phyloP scores from a whole-genome alignment of 768 basidiomycete genomes.

The Lentinus tigrinus region DNA sequence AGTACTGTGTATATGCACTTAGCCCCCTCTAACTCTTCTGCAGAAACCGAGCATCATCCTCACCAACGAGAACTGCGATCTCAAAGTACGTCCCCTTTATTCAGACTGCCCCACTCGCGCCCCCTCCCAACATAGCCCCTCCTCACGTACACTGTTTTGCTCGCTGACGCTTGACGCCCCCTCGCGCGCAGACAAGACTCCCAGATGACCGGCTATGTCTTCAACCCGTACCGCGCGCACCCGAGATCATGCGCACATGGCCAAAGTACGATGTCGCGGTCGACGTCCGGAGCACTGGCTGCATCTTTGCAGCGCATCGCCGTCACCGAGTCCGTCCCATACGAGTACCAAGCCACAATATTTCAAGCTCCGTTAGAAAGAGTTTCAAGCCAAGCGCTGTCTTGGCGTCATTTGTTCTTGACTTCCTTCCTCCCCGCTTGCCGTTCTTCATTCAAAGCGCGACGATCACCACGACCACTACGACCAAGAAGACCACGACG shows the following conservation, averaged over 20 bases:
- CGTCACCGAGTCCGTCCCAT: slow-evolving; percentile 83
- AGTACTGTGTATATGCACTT: slow-evolving; percentile 28
- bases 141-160: slow-evolving; percentile 47
- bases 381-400: too few relatives aligned
- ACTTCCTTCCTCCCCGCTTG: too few relatives aligned
- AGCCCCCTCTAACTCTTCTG: neutral
- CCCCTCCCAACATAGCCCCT: too few relatives aligned
- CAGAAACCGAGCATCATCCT: slow-evolving; percentile 99
- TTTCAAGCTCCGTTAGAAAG: too few relatives aligned
- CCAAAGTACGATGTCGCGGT: slow-evolving; percentile 99
- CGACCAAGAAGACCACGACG: too few relatives aligned
- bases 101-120: neutral
- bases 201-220: slow-evolving; percentile 99
- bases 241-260: slow-evolving; percentile 99
- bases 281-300: slow-evolving; percentile 99
- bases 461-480: too few relatives aligned
- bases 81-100: slow-evolving; percentile 61
- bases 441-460: too few relatives aligned
- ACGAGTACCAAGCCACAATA: too few relatives aligned
- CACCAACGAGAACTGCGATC: slow-evolving; percentile 99
- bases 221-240: slow-evolving; percentile 98
- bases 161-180: slow-evolving; percentile 99
- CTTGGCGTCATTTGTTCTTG: too few relatives aligned
- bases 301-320: slow-evolving; percentile 98
- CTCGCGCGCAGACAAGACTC: slow-evolving; percentile 98